Base-by-base conservation (phyloP, 441 rosid species). In the Omphalea diandra region DNA sequence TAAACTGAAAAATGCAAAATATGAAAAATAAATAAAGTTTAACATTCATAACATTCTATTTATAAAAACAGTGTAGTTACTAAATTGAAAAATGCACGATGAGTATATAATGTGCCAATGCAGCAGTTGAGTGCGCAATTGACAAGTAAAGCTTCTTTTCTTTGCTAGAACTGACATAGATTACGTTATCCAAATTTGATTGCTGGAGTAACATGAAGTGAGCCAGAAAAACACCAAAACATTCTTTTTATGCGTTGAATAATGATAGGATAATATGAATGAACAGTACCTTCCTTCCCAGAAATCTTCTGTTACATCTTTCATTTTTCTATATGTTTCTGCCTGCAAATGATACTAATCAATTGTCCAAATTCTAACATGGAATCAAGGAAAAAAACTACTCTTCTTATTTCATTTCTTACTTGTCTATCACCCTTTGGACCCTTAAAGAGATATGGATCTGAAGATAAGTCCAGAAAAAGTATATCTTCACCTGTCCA, bases 371-470 rank as follows among this genome's bases (percentile, higher is more conserved):
- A 60, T 32, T n/a, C 3, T 17, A 36, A 47, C 20, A 38, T 9
- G 47, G 54, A 41, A 41, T 27, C 33, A 36, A 63, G 33, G 44
- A 52, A 38, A 67, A 38, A 38, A 59, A 36, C 24, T 14, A 54
- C 26, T 32, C 18, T 31, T 35, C 2, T 55, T 38, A 35, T 24
- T 43, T 24, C 7, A 9, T 40, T 65, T 72, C 87, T 80, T 78
- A 88, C 99, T 75, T 95, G 99, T 79, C 69, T 89, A 69, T 95
- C 95, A 61, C 98, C 96, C 85, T 86, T 93, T 32, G 96, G 96
- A 67, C 98, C 98, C 73, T 83, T 88, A 63, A 95, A 93, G 67
- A 92, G 93, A 59, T 88, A 76, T 38, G 97, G 99, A 76, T 95
- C 99, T 31, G 85, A 76, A 63, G 97, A 80, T 38, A 93, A 84